phyloP scores from a whole-genome alignment of 345 rosid genomes.

The Populus euphratica region DNA sequence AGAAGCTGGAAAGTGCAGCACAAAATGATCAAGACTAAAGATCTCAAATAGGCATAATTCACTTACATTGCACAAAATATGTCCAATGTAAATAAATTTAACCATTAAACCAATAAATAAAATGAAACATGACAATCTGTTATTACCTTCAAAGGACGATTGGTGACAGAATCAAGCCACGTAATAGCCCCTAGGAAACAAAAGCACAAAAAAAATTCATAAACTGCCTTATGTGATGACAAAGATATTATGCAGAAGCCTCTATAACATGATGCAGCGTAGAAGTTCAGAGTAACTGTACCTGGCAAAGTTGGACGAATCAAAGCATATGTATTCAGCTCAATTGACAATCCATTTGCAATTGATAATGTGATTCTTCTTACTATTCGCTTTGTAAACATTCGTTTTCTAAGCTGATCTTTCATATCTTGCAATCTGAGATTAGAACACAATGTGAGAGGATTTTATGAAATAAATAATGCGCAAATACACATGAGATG shows the following conservation, averaged over 20 bases:
- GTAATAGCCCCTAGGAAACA: conserved; percentile 52
- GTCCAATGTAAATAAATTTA: background rate
- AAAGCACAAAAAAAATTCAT: conserved; percentile 6
- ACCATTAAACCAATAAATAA: background rate
- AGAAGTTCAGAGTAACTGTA: conserved; percentile 8
- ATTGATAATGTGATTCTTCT: conserved; percentile 56
- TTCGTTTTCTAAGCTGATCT: conserved; percentile 78
- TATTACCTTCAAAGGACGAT: conserved; percentile 80
- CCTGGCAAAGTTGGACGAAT: conserved; percentile 83
- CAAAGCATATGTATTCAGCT: conserved; percentile 76
- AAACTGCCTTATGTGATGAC: conserved; percentile 9
- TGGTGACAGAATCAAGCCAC: conserved; percentile 94
- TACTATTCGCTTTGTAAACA: conserved; percentile 75
- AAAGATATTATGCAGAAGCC: background rate
- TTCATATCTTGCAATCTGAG: conserved; percentile 85
- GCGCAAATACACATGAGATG: too few relatives aligned
- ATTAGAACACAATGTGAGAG: conserved; percentile 13
- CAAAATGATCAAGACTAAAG: background rate
- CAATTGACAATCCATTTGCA: conserved; percentile 61
- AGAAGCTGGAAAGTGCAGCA: background rate
- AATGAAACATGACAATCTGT: background rate
- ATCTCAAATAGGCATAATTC: background rate
- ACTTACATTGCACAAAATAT: background rate
- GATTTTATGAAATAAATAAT: too few relatives aligned
- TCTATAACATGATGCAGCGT: background rate